These are phyloP conservation scores for Metarhizium brunneum DNA, from an alignment of 2,329 filamentous ascomycete species.

Conservation along the genomic window DNA sequence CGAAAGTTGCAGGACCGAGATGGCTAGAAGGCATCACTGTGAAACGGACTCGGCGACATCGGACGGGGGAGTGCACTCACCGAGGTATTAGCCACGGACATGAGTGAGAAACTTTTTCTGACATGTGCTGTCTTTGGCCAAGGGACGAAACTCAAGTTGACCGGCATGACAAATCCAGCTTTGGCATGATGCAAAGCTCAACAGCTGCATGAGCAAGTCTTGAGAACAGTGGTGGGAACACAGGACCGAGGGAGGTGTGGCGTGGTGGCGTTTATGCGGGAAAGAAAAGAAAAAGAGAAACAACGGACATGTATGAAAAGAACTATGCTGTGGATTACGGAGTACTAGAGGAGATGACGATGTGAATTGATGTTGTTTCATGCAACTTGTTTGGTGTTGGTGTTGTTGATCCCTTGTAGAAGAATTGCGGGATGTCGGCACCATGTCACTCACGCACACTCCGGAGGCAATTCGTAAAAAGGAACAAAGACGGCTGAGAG, in stretches of 20 bases:
- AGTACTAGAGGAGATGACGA: not conserved
- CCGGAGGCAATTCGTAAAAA: not conserved
- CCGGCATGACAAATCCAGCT: not conserved
- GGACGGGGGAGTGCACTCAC: not conserved
- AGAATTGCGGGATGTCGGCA: too few species aligned
- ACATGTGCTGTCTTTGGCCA: not conserved
- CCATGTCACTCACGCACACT: too few species aligned
- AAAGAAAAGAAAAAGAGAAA: not conserved
- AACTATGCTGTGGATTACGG: not conserved
- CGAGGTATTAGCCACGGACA: not conserved
- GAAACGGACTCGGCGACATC: not conserved
- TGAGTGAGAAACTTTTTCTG: not conserved
- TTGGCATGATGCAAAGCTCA: not conserved
- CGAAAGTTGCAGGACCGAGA: conserved; percentile 41
- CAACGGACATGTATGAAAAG: not conserved
- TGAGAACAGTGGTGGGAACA: not conserved
- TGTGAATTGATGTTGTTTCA: not conserved
- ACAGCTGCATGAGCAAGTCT: not conserved
- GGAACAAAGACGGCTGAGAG: not conserved
- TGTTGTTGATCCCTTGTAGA: too few species aligned
- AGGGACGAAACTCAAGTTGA: not conserved
- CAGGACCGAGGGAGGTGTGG: not conserved
- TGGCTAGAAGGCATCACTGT: conserved; percentile 9
- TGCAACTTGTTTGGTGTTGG: too few species aligned
- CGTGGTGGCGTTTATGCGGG: not conserved